Evolutionary conservation across 495 filamentous ascomycete genomes (phyloP), one percentile per base, ranked within the genome.

Genomic region (Usnea hakonensis): DNA sequence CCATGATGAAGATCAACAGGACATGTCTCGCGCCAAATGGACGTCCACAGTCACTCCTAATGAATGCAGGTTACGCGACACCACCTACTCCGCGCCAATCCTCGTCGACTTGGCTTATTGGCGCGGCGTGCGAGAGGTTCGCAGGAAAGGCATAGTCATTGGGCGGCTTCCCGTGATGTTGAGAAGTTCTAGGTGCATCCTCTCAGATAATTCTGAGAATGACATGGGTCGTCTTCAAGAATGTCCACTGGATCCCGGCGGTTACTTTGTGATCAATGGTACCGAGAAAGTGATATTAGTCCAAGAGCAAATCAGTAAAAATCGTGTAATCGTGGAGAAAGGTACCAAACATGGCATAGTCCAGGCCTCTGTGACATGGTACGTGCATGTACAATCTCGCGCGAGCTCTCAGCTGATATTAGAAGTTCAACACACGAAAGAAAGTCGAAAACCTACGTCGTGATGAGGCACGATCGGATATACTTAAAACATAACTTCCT

Each of bases 271-370:
- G 67, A 85, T 98, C 66, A 97, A 96, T 65, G 94, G 94, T 58
- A 96, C 89, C 55, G 94, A 99, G 68, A 97, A 97, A 77, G 94
- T 97, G 55, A 97, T 99, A 70, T 81, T 99, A 17, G 92, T 97
- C 38, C 94, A 97, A 72, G 94, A 99, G 67, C 94, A 97, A 73
- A 77, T 97, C 70, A 97, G 93, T 79, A 97, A 97, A 79, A 99
- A 99, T 75, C 82, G 94, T 77, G 90, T 97, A 62, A 96, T 99
- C 70, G 91, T 99, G 11, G 95, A 99, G 73, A 84, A 87, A 44
- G 90, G 94, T 69, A 81, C 85, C 5, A 92, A 93, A 71, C 96
- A 95, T 65, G 88, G 86, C 32, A 87, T 95, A 61, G 89, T 96
- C n/a, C 88, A 91, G 66, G 95, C 95, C 23, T 96, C 91, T 9